These are phyloP conservation scores for Hanseniaspora valbyensis DNA, from an alignment of 805 yeast genomes.

Conservation along the genomic window DNA sequence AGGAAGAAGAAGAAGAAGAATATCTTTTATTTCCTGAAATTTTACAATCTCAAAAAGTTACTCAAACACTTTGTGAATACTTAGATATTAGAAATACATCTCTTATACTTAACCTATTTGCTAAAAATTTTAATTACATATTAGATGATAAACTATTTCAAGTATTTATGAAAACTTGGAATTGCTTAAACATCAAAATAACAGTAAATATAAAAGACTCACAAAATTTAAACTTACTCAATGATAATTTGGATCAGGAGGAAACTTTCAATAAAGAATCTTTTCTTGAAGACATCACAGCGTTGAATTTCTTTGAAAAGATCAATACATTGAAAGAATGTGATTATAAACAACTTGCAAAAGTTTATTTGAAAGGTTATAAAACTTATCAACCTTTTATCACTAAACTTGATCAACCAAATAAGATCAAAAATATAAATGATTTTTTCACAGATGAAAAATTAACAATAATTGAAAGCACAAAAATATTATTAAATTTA, in stretches of 20 bases:
- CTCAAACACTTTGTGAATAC: neutral
- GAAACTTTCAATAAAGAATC: neutral
- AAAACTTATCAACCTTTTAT: neutral
- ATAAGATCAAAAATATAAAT: neutral
- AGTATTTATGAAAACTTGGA: constrained; percentile 5
- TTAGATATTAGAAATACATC: constrained; percentile 6
- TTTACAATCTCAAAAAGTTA: constrained; percentile 4
- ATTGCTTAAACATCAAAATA: constrained; percentile 1
- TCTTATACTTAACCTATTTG: neutral
- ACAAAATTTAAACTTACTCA: neutral
- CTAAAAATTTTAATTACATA: constrained; percentile 2
- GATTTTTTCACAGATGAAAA: neutral
- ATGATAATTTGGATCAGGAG: neutral
- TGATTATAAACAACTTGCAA: neutral
- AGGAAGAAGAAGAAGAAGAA: neutral
- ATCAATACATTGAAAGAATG: neutral
- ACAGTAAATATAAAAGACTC: neutral
- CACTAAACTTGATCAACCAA: neutral
- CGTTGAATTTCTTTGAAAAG: neutral
- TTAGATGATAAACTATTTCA: constrained; percentile 9
- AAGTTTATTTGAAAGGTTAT: constrained; percentile 1
- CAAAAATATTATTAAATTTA: neutral
- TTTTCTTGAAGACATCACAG: neutral
- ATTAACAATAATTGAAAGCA: neutral
- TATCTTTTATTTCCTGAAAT: constrained; percentile 7